Evolutionary conservation across 2,329 filamentous ascomycete species (phyloP).

Genomic region (Venturia nashicola): DNA sequence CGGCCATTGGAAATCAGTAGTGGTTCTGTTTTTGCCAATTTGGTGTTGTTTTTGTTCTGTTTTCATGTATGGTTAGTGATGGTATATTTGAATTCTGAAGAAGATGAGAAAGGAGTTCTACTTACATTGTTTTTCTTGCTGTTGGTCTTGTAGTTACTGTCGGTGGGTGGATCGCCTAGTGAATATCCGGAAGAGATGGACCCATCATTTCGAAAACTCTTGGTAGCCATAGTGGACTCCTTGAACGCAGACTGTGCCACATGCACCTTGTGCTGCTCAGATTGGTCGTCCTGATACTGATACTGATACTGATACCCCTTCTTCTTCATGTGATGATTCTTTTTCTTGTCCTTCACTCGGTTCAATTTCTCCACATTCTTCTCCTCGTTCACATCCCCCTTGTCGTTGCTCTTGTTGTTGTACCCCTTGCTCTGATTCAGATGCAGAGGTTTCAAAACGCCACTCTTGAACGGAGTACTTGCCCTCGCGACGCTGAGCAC

Average conservation of each 20-base stretch:
- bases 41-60: background rate
- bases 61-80: background rate
- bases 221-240: constrained; percentile 4
- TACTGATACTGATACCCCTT: constrained; percentile 17
- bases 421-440: constrained; percentile 23
- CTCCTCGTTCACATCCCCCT: constrained; percentile 19
- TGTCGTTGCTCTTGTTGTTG: constrained; percentile 14
- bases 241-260: constrained; percentile 14
- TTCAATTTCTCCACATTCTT: constrained; percentile 21
- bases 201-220: background rate
- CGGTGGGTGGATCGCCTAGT: background rate
- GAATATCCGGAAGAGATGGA: background rate
- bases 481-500: constrained; percentile 21
- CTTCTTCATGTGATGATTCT: constrained; percentile 18
- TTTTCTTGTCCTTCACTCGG: constrained; percentile 14
- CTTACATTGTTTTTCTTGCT: background rate
- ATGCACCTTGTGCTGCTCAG: constrained; percentile 18
- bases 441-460: constrained; percentile 36
- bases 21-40: constrained; percentile 11
- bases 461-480: constrained; percentile 30
- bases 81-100: background rate
- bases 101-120: background rate
- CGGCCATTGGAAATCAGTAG: constrained; percentile 20
- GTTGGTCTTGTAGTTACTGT: background rate
- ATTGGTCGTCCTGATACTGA: constrained; percentile 19